A percentile compares a stretch with the other conserved stretches of the same genome.
phyloP scores from a whole-genome alignment of 345 rosid species.

The Salix brachista region DNA sequence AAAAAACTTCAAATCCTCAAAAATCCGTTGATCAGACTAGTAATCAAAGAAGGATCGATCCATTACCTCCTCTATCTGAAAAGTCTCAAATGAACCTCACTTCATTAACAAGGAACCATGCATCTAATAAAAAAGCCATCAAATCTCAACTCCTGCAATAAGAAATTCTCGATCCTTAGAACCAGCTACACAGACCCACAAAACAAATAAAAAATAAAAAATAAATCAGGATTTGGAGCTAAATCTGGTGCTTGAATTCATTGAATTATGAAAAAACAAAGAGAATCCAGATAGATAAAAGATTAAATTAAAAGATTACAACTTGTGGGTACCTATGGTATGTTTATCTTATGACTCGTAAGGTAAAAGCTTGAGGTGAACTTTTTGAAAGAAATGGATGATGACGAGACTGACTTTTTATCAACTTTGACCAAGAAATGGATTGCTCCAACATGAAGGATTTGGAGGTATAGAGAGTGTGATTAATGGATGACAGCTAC shows the following conservation, averaged over 20 bases:
- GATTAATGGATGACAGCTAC: not conserved
- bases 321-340: not conserved
- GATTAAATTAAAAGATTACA: too few species aligned
- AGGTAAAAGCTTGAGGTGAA: not conserved
- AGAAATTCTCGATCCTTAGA: not conserved
- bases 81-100: not conserved
- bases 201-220: not conserved
- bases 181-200: not conserved
- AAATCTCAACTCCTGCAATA: not conserved
- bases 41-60: not conserved
- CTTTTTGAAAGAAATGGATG: not conserved
- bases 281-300: not conserved
- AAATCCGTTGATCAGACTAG: not conserved
- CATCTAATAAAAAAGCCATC: not conserved
- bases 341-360: not conserved
- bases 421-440: not conserved
- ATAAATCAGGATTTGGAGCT: not conserved
- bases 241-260: constrained; percentile 1
- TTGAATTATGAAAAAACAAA: not conserved
- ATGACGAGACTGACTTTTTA: not conserved
- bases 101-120: not conserved
- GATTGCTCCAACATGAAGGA: not conserved
- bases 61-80: not conserved
- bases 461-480: not conserved
- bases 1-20: not conserved